Conservation (phyloP, 169 alveolate genomes). For the Plasmodium gonderi region DNA sequence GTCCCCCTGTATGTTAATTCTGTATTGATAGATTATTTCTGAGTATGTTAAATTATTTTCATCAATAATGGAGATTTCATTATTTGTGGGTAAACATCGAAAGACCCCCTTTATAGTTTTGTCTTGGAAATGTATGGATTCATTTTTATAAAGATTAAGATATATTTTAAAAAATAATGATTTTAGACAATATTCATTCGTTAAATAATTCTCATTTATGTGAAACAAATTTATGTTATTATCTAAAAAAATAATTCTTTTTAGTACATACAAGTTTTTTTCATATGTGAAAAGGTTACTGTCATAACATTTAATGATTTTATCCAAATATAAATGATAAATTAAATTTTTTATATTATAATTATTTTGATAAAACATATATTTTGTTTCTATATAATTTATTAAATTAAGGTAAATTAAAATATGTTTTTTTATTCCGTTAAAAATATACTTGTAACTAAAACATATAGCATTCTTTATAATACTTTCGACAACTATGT, state of each 20-base stretch:
- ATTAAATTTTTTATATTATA: conserved; percentile 62
- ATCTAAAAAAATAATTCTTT: conserved; percentile 50
- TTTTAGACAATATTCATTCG: conserved; percentile 12
- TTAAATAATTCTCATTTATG: not conserved
- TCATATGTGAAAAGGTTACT: conserved; percentile 52
- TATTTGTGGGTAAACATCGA: not conserved
- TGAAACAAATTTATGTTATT: conserved; percentile 25
- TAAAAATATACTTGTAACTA: conserved; percentile 43
- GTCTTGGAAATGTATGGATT: not conserved
- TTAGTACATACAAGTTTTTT: conserved; percentile 61
- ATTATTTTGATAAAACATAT: conserved; percentile 50
- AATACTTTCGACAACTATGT: not conserved
- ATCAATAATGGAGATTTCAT: too few species aligned
- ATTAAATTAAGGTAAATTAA: conserved; percentile 42
- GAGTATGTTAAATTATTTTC: not conserved
- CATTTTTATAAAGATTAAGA: conserved; percentile 27
- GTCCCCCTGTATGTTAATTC: not conserved
- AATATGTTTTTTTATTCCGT: conserved; percentile 60
- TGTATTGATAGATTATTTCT: not conserved
- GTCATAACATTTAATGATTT: conserved; percentile 60
- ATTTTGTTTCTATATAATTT: conserved; percentile 53
- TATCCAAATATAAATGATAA: conserved; percentile 44
- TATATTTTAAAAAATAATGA: conserved; percentile 15
- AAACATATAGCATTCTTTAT: conserved; percentile 27
- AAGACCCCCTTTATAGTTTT: not conserved